Conservation (phyloP, 495 filamentous ascomycete genomes). For the Lophium mytilinum region DNA sequence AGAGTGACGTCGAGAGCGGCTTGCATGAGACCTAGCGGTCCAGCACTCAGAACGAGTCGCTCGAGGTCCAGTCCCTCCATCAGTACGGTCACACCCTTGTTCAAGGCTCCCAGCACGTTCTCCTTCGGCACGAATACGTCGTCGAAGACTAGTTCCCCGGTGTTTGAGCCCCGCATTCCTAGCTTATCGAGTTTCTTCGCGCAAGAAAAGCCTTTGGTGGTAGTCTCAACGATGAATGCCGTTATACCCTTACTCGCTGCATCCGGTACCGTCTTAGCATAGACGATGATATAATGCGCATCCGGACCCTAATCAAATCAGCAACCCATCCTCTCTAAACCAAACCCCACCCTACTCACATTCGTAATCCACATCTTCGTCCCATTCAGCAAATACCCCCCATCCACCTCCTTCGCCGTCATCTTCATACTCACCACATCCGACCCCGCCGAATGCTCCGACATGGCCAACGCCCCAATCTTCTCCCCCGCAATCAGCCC, state of each 20-base stretch:
- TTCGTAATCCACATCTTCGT: slow-evolving; percentile 99
- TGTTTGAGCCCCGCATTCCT: slow-evolving; percentile 95
- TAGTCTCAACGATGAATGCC: slow-evolving; percentile 79
- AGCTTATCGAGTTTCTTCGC: slow-evolving; percentile 94
- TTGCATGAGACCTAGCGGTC: slow-evolving; percentile 92
- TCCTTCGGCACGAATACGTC: slow-evolving; percentile 80
- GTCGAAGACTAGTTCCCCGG: slow-evolving; percentile 84
- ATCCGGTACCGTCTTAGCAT: slow-evolving; percentile 85
- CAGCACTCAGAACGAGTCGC: slow-evolving; percentile 83
- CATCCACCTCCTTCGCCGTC: slow-evolving; percentile 66
- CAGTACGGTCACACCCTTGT: slow-evolving; percentile 78
- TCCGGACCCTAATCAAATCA: slow-evolving; percentile 61
- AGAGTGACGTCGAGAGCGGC: slow-evolving; percentile 77
- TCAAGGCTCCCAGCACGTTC: slow-evolving; percentile 71
- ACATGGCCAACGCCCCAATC: slow-evolving; percentile 91
- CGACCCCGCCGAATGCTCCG: slow-evolving; percentile 79
- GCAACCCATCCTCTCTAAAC: background rate
- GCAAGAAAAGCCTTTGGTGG: slow-evolving; percentile 69
- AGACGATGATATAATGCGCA: slow-evolving; percentile 80
- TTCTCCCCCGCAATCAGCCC: slow-evolving; percentile 73
- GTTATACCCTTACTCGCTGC: slow-evolving; percentile 86
- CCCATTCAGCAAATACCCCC: slow-evolving; percentile 79
- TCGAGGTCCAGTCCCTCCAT: slow-evolving; percentile 97
- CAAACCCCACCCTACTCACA: slow-evolving; percentile 33
- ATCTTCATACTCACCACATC: slow-evolving; percentile 97